phyloP scores from a whole-genome alignment of 371 early-diverging fungal species.

The Dinochytrium kinnereticum region DNA sequence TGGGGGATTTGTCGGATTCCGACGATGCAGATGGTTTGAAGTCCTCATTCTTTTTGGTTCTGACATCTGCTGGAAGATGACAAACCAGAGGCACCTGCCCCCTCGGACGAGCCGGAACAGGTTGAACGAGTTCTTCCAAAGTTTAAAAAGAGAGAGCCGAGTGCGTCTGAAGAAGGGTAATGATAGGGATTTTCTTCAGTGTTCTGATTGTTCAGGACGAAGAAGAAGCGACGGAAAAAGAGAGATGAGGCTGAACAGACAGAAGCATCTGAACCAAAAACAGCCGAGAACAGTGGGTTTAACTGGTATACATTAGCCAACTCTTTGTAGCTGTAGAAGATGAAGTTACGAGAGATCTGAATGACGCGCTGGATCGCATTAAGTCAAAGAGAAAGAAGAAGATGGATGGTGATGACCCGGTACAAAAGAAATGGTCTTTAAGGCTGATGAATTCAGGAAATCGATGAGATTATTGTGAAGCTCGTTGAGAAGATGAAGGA shows the following conservation, averaged over 20 bases:
- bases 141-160: conserved; percentile 34
- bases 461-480: conserved; percentile 44
- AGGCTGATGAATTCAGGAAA: conserved; percentile 22
- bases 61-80: background rate
- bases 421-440: background rate
- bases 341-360: conserved; percentile 34
- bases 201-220: background rate
- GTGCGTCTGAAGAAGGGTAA: conserved; percentile 2
- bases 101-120: conserved; percentile 1
- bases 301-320: background rate
- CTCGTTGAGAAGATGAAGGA: conserved; percentile 81
- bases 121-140: conserved; percentile 23
- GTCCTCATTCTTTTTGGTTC: background rate
- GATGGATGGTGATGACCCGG: conserved; percentile 40
- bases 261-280: conserved; percentile 21
- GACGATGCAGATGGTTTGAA: conserved; percentile 22
- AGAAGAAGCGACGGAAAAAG: conserved; percentile 17
- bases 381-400: conserved; percentile 38
- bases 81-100: too few relatives aligned
- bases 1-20: conserved; percentile 16
- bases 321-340: conserved; percentile 25
- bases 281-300: background rate
- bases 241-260: conserved; percentile 18
- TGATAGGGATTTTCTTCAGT: background rate
- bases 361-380: conserved; percentile 39